Conservation (phyloP, 257 asterid genomes). For the Leptodermis oblonga region DNA sequence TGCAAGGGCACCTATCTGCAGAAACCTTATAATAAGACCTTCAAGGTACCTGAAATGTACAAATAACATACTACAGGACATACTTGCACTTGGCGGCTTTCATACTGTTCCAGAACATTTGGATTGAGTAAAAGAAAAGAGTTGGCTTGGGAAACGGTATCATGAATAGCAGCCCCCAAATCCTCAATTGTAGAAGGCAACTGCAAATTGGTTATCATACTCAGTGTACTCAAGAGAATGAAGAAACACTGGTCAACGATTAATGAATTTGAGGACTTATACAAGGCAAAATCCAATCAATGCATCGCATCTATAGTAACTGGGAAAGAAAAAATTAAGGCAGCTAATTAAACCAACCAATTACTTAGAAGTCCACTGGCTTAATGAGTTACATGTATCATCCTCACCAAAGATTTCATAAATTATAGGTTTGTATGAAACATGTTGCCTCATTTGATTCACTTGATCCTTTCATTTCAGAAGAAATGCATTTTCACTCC, state of each 20-base stretch:
- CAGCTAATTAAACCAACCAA: background rate
- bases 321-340: background rate
- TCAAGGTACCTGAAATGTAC: constrained; percentile 11
- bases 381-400: background rate
- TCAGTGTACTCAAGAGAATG: constrained; percentile 1
- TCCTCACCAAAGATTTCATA: background rate
- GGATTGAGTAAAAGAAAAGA: constrained; percentile 77
- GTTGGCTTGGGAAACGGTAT: constrained; percentile 73
- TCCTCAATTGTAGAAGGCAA: constrained; percentile 94
- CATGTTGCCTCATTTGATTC: background rate
- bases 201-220: constrained; percentile 33
- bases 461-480: background rate
- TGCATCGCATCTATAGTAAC: background rate
- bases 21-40: constrained; percentile 18
- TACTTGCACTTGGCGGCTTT: constrained; percentile 74
- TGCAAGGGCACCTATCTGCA: constrained; percentile 68
- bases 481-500: background rate
- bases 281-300: background rate
- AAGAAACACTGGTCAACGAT: background rate
- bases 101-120: constrained; percentile 83
- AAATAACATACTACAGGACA: constrained; percentile 8
- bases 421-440: background rate
- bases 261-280: background rate
- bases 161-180: constrained; percentile 76
- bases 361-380: background rate